These are phyloP conservation scores for Asterophora lycoperdoides DNA, from an alignment of 768 basidiomycete species.

Conservation along the genomic window DNA sequence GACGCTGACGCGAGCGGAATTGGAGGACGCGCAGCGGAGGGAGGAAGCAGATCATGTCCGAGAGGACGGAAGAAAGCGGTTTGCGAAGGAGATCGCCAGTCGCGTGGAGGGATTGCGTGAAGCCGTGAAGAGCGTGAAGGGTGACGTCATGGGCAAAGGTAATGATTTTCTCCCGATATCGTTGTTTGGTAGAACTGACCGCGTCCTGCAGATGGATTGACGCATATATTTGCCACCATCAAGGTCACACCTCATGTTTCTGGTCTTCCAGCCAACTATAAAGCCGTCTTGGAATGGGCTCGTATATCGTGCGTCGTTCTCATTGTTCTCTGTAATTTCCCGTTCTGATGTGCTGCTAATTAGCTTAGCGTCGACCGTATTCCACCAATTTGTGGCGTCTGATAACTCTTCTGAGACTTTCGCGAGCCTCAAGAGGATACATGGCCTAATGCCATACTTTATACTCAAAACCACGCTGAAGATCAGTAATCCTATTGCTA, in stretches of 20 bases:
- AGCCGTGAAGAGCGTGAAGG: slow-evolving; percentile 83
- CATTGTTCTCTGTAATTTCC: slow-evolving; percentile 1
- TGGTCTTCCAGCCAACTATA: slow-evolving; percentile 78
- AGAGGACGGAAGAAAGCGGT: slow-evolving; percentile 83
- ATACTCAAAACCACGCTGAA: slow-evolving; percentile 88
- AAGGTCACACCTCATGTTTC: slow-evolving; percentile 73
- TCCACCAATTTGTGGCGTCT: slow-evolving; percentile 90
- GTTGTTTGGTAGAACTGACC: neutral
- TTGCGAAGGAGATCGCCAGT: slow-evolving; percentile 80
- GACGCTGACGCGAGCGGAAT: slow-evolving; percentile 61
- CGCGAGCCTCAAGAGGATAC: slow-evolving; percentile 82
- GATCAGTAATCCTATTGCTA: slow-evolving; percentile 92
- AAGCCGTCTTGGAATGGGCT: slow-evolving; percentile 93
- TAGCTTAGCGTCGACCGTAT: slow-evolving; percentile 93
- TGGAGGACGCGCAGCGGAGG: slow-evolving; percentile 69
- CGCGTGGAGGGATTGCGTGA: slow-evolving; percentile 84
- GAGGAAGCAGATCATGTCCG: slow-evolving; percentile 87
- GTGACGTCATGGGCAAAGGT: slow-evolving; percentile 90
- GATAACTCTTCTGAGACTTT: slow-evolving; percentile 91
- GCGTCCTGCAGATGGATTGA: slow-evolving; percentile 66
- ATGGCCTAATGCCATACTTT: slow-evolving; percentile 97
- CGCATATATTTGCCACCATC: slow-evolving; percentile 83
- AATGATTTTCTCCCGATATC: neutral
- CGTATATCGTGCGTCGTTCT: slow-evolving; percentile 77
- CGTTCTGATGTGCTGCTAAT: slow-evolving; percentile 3